Evolutionary conservation across 257 asterid species (phyloP), one percentile per base, ranked within the genome.

Genomic region (Solanum peruvianum): DNA sequence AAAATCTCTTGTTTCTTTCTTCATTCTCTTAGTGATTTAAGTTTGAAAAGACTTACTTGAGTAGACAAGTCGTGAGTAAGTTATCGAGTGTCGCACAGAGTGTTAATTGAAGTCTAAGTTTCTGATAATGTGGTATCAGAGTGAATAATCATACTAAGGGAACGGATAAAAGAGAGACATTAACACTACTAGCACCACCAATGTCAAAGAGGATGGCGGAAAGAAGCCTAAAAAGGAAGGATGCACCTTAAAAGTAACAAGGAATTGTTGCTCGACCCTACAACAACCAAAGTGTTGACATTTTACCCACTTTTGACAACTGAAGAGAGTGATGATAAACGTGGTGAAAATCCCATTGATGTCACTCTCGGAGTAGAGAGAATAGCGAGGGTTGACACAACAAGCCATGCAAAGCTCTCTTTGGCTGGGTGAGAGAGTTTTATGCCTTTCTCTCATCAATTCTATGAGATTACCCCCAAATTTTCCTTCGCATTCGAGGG

Each of bases 201-300:
- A 20, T 2, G 25, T 56, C 0, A 20, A 2, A n/a, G 3, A 56
- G 64, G 20, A 56, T 56, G 64, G 25, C 8, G 11, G 25, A 56
- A 20, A 56, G 64, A 56, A 56, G 11, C 21, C 8, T n/a, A 4
- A 56, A 56, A 56, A 0, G n/a, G 11, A 56, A 56, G 5, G 3
- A 47, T 18, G 11, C 11, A 56, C 64, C 64, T 8, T 56, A 56
- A 56, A 11, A 18, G 25, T 56, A 56, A 56, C 64, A 1, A 56
- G 64, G 1, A 56, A 56, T 56, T 56, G 8, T 7, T 56, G 21
- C 64, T 20, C 11, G 5, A 56, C 25, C 64, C 25, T 56, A 56
- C 0, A 56, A n/a, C 2, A 56, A 20, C 0, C n/a, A 0, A 20
- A 56, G 2, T 11, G 8, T 11, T 56, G 8, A 56, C 11, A 20